Evolutionary conservation across 2,329 filamentous ascomycete genomes (phyloP), one percentile per base, ranked within the genome.

Genomic region (Emergomyces africanus): DNA sequence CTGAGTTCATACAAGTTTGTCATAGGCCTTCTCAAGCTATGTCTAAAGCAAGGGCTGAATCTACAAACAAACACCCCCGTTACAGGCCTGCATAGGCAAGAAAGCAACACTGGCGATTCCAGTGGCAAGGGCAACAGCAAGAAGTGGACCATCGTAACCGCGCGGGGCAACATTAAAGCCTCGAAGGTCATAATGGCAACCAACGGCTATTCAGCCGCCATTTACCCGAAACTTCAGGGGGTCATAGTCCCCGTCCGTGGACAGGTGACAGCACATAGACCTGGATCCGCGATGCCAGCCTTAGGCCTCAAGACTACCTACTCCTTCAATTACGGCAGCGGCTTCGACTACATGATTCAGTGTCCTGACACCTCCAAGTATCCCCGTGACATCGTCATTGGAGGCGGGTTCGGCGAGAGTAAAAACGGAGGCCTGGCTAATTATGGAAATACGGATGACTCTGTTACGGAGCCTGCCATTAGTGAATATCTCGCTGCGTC

Each of bases 211-310:
- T 79, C 79, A 6, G 76, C 75, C 1, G 70, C 68, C 5, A 64
- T 82, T 2, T 71, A 75, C 62, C 71, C 72, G 12, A 67, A 61
- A 23, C 74, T 81, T 55, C 76, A 76, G 59, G 76, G 77, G 6
- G 70, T 75, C 25, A 74, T 82, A 18, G 74, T 80, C 3, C 80
- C 81, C 0, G 60, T 79, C 8, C 71, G 80, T 1, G 79, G 79
- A 0, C 79, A 82, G 62, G 72, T 81, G 54, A 76, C 77, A 1
- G 78, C 78, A 5, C 70, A 64, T 18, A 50, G 62, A 33, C 62
- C 61, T 3, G 62, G 62, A n/a, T 54, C 59, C 3, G 60, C 60
- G 30, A 61, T 64, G 51, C 61, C 62, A 30, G 57, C 48, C 46
- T 53, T n/a, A 10, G 57, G 57, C 12, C 53, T 64, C 14, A 2